Conservation (phyloP, 805 yeast genomes). For the Komagataella mondaviorum region DNA sequence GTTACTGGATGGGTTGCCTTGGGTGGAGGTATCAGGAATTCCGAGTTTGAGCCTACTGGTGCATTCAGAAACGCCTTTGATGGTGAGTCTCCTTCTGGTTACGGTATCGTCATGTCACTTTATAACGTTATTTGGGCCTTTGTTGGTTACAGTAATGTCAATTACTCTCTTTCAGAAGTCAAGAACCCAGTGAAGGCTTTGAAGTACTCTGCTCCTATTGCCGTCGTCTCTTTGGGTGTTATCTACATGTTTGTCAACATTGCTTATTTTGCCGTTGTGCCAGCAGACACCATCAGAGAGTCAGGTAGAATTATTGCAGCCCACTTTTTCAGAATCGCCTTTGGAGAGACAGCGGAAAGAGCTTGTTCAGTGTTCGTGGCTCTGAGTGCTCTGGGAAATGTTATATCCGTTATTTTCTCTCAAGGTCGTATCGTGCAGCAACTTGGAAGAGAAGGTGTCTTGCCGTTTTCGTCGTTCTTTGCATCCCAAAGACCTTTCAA, state of each 20-base stretch:
- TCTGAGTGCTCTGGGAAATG: conserved; percentile 70
- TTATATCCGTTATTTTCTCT: conserved; percentile 64
- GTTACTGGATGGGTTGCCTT: conserved; percentile 78
- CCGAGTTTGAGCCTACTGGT: conserved; percentile 18
- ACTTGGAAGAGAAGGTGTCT: conserved; percentile 68
- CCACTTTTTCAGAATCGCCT: conserved; percentile 57
- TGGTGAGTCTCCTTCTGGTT: conserved; percentile 23
- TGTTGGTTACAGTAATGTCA: conserved; percentile 25
- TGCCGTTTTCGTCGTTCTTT: conserved; percentile 63
- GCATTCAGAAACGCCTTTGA: conserved; percentile 17
- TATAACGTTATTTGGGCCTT: conserved; percentile 29
- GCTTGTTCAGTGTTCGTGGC: conserved; percentile 77
- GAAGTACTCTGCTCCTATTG: conserved; percentile 62
- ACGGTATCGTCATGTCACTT: conserved; percentile 27
- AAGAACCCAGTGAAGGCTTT: conserved; percentile 61
- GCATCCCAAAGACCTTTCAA: conserved; percentile 62
- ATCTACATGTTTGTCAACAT: conserved; percentile 66
- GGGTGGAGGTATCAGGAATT: conserved; percentile 46
- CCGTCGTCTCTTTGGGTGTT: conserved; percentile 45
- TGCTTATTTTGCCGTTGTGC: conserved; percentile 75
- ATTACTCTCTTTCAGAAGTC: conserved; percentile 26
- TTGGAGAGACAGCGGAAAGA: conserved; percentile 47
- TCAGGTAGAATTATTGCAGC: conserved; percentile 71
- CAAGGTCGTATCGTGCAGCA: conserved; percentile 76
- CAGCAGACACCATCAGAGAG: conserved; percentile 40